Base-by-base conservation (phyloP, 139 green algal species). In the Chlamydomonas incerta region DNA sequence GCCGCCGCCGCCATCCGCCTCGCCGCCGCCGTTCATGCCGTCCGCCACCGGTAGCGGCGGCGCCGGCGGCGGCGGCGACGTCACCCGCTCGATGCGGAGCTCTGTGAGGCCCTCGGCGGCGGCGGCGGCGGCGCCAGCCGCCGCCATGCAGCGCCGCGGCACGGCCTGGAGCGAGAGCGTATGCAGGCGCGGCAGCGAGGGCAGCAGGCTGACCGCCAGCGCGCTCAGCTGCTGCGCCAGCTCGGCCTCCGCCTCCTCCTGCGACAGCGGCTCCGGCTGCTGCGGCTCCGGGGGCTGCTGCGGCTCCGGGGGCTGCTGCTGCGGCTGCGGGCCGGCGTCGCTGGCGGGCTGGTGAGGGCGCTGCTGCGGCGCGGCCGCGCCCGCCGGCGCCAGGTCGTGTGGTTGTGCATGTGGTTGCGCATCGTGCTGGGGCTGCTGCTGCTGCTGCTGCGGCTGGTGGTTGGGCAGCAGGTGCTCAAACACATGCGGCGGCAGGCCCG, bases 111-210 rank as follows among this genome's bases (percentile, higher is more conserved):
- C 41, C 0, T 15, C 37, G 13, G 77, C 77, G 41, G 77, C 77
- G 41, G 77, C 77, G 41, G n/a, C 77, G 23, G 65, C 31, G 62
- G 21, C 37, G 28, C 63, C 77, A 0, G 77, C 77, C 9, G 77
- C 77, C 29, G 37, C 77, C 77, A 83, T 74, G 47, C 63, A 74
- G 77, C 77, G 62, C 17, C 63, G 63, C 21, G 77, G 77, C 29
- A 83, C n/a, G 6, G 74, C 28, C 13, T 74, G 41, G 63, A 83
- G n/a, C 20, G 23, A 18, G 41, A 83, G 46, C 17, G 31, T 3
- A 2, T n/a, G 28, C 37, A 83, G 77, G 41, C 77, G 29, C 41
- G 6, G 63, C 3, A 74, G 63, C 41, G 66, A 21, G 14, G 79
- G 79, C 50, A 75, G 20, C n/a, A 76, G 50, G n/a, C 47, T 57